Evolutionary conservation across 169 alveolate species (phyloP).

Genomic region (Theileria orientalis): DNA sequence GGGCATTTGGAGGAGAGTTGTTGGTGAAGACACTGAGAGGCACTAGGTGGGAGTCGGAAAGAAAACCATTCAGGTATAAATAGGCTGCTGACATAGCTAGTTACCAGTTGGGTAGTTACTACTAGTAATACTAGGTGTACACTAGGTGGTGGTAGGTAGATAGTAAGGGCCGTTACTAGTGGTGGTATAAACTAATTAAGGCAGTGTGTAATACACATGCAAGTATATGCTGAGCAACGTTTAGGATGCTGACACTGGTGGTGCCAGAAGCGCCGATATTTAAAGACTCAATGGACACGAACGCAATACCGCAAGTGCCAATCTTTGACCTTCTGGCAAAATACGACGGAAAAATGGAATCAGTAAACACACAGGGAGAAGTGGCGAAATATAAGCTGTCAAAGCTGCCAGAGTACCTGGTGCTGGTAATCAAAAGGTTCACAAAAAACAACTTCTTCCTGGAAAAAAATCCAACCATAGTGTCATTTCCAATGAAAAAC

Average conservation of each 20-base stretch:
- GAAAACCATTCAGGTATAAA: constrained; percentile 16
- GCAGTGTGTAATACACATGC: too few species aligned
- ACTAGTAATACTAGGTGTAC: too few species aligned
- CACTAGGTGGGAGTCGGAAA: constrained; percentile 54
- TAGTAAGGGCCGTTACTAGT: too few species aligned
- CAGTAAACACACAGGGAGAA: constrained; percentile 70
- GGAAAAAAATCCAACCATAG: constrained; percentile 99
- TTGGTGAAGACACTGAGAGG: constrained; percentile 73
- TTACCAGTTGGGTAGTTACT: too few species aligned
- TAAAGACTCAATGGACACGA: constrained; percentile 88
- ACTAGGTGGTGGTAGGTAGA: too few species aligned
- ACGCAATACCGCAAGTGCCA: constrained; percentile 88
- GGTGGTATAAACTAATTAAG: too few species aligned
- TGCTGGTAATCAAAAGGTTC: constrained; percentile 92
- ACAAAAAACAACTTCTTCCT: constrained; percentile 91
- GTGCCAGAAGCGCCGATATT: constrained; percentile 91
- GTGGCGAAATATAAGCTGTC: constrained; percentile 61
- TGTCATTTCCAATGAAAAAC: constrained; percentile 93
- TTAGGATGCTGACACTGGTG: constrained; percentile 68
- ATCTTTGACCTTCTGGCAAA: constrained; percentile 89
- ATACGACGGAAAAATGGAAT: constrained; percentile 92
- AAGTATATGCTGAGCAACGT: neutral
- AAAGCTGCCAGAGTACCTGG: constrained; percentile 87
- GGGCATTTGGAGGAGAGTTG: constrained; percentile 87
- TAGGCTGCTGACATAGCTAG: too few species aligned